Base-by-base conservation (phyloP, 306 rosid species). In the Carpinus fangiana region DNA sequence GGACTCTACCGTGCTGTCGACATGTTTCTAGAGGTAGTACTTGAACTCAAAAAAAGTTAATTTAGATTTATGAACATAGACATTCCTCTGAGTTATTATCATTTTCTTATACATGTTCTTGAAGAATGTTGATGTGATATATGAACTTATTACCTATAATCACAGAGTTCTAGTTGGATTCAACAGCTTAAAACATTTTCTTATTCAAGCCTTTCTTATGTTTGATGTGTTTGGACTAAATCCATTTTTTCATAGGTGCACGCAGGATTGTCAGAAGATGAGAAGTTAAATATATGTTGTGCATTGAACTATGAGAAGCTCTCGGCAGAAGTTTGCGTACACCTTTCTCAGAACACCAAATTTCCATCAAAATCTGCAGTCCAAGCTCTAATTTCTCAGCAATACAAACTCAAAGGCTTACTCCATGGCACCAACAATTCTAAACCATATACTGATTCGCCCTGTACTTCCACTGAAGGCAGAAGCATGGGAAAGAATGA, bases 11-110 rank as follows among this genome's bases (percentile, higher is more conserved):
- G 78, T 59, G 98, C 96, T 74, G 69, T 87, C 20, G 97, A 91
- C 85, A 93, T 93, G 92, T 93, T 91, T 82, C 81, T 95, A 74
- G 90, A 90, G 99, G 99, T 94, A 90, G 52, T 69, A 18, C 45
- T 75, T 36, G 53, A 55, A 78, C 52, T 77, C 76, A 21, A 57
- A 10, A 36, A 34, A 12, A 73, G 43, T 16, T 38, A 38, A 38
- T 38, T 38, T 38, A 38, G 43, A 38, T 31, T 31, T 31, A 31
- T 31, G 34, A 31, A 31, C 3, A 31, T 31, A 1, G 34, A 31
- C 47, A 23, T 23, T 23, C 26, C 26, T 23, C 26, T 23, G 55
- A 26, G n/a, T 76, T 50, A 46, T 21, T 70, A 57, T 79, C 61
- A 62, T 20, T 16, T 4, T 67, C 55, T 76, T 73, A 26, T 78